A percentile compares a stretch with the other conserved stretches of the same genome.
Conservation (phyloP, 2,329 filamentous ascomycete species). For the Capronia epimyces region DNA sequence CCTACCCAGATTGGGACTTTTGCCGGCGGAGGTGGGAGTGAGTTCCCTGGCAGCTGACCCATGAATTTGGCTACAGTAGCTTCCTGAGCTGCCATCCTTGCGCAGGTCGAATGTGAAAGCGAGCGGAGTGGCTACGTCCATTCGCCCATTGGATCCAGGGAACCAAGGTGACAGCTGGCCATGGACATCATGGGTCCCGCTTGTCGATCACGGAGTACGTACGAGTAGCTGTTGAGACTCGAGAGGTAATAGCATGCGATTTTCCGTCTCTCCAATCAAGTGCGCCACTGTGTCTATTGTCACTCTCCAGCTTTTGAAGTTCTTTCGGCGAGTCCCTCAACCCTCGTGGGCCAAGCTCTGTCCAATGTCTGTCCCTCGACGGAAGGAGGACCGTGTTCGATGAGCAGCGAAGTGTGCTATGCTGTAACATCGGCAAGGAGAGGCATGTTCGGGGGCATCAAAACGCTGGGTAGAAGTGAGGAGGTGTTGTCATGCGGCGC, state of each 20-base stretch:
- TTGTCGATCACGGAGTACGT: no score
- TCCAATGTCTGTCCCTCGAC: no score
- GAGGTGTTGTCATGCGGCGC: neutral
- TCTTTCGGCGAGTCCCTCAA: no score
- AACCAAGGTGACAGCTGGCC: no score
- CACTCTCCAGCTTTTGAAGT: no score
- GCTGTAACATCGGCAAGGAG: neutral
- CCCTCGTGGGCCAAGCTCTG: no score
- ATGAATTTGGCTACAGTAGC: neutral
- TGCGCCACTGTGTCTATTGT: no score
- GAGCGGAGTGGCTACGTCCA: neutral
- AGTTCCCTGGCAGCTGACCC: neutral
- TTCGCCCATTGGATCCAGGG: neutral
- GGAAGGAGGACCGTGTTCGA: neutral
- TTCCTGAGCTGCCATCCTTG: neutral
- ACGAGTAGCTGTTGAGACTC: no score
- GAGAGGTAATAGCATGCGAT: no score
- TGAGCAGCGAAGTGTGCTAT: neutral
- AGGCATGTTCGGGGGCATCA: neutral
- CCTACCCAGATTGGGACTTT: neutral
- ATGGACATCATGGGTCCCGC: no score
- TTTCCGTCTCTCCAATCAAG: no score
- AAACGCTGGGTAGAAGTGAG: neutral
- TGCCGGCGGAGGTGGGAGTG: neutral
- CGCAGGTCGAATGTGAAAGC: neutral